These are phyloP conservation scores for Arthroderma uncinatum DNA, from an alignment of 2,329 filamentous ascomycete species.

Conservation along the genomic window DNA sequence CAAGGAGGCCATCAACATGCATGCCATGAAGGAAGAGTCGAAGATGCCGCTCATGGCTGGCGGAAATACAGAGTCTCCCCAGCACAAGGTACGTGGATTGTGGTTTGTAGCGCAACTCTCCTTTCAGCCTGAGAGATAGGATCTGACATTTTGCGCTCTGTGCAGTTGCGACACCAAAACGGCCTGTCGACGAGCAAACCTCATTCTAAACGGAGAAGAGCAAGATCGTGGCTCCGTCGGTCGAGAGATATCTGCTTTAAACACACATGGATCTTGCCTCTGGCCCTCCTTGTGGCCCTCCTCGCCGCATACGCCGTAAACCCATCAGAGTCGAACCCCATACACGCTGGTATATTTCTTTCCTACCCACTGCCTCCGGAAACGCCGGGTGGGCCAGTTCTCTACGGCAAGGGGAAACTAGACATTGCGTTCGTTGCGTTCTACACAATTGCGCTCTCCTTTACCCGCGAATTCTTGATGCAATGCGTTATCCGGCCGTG, in stretches of 20 bases:
- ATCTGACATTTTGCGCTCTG: not conserved
- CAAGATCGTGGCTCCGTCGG: slow-evolving; percentile 33
- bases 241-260: slow-evolving; percentile 34
- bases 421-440: slow-evolving; percentile 82
- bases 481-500: slow-evolving; percentile 73
- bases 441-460: slow-evolving; percentile 80
- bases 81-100: not conserved
- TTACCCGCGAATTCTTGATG: slow-evolving; percentile 94
- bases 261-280: slow-evolving; percentile 56
- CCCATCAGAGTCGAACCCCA: slow-evolving; percentile 64
- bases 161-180: slow-evolving; percentile 1
- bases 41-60: not conserved
- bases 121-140: not conserved
- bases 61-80: not conserved
- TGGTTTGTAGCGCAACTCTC: not conserved
- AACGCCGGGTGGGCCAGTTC: slow-evolving; percentile 40
- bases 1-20: not conserved
- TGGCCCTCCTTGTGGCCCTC: slow-evolving; percentile 55
- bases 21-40: not conserved
- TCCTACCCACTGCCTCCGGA: slow-evolving; percentile 64
- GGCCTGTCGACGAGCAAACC: slow-evolving; percentile 18
- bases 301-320: slow-evolving; percentile 60
- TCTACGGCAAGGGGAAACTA: slow-evolving; percentile 81
- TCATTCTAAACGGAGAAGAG: slow-evolving; percentile 36
- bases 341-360: slow-evolving; percentile 76